phyloP scores from a whole-genome alignment of 2,329 filamentous ascomycete genomes.

The Diaporthe sp. region DNA sequence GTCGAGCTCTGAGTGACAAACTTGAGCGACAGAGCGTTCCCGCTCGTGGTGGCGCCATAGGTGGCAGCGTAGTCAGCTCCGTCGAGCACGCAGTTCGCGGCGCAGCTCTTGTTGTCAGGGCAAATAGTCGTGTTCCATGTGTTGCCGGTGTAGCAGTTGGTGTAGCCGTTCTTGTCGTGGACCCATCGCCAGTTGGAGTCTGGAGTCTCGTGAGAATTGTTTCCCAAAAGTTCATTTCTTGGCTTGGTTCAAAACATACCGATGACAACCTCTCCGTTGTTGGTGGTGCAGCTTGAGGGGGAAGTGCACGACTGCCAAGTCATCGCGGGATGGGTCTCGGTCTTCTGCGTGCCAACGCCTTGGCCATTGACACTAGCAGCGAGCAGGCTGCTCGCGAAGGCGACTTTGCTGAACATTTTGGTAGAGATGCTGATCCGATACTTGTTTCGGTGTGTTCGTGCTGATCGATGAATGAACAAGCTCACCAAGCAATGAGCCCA shows the following conservation, averaged over 20 bases:
- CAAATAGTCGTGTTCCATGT: constrained; percentile 61
- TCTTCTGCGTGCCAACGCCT: constrained; percentile 58
- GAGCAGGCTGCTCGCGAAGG: constrained; percentile 31
- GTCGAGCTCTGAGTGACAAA: constrained; percentile 57
- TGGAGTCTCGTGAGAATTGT: background rate
- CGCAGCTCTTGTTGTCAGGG: constrained; percentile 61
- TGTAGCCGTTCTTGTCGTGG: constrained; percentile 59
- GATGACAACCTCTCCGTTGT: constrained; percentile 56
- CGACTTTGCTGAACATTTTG: constrained; percentile 34
- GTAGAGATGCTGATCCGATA: background rate
- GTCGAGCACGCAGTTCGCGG: constrained; percentile 68
- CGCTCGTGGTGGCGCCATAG: constrained; percentile 65
- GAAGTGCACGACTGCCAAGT: constrained; percentile 62
- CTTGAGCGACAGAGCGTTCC: constrained; percentile 60
- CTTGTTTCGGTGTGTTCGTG: background rate
- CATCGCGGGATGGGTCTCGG: constrained; percentile 65
- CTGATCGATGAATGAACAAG: background rate
- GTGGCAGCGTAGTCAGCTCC: constrained; percentile 65
- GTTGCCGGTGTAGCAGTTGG: constrained; percentile 65
- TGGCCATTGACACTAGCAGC: constrained; percentile 56
- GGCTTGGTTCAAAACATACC: background rate
- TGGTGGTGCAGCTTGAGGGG: constrained; percentile 61
- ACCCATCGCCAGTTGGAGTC: constrained; percentile 71
- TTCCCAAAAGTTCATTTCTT: constrained; percentile 52
- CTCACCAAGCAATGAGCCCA: constrained; percentile 21